A percentile compares a stretch with the other conserved stretches of the same genome.
Conservation (phyloP, 345 rosid species). For the Moricandia moricandioides region DNA sequence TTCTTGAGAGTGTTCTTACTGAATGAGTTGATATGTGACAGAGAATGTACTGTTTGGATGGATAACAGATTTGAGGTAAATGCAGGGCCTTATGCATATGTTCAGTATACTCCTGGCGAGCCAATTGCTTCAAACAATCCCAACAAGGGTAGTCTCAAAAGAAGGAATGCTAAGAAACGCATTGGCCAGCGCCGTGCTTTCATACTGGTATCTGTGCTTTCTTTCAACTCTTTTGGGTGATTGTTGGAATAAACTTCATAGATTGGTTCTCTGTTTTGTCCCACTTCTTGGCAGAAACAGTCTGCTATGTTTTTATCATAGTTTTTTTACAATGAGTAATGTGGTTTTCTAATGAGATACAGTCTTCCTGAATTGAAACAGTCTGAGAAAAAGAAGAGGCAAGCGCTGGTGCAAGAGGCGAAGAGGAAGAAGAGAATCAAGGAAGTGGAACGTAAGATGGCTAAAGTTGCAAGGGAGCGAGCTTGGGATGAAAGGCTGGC, state of each 20-base stretch:
- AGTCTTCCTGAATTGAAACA: slow-evolving; percentile 33
- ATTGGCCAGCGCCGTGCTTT: slow-evolving; percentile 60
- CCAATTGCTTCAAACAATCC: slow-evolving; percentile 77
- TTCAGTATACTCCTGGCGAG: slow-evolving; percentile 65
- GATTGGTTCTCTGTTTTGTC: slow-evolving; percentile 12
- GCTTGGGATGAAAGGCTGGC: slow-evolving; percentile 75
- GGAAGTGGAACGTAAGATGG: slow-evolving; percentile 73
- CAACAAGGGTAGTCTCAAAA: slow-evolving; percentile 68
- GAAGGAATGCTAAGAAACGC: slow-evolving; percentile 82
- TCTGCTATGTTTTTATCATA: background rate
- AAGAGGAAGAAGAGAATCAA: slow-evolving; percentile 63
- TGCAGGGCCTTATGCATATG: slow-evolving; percentile 90
- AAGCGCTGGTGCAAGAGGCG: slow-evolving; percentile 77
- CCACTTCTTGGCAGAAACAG: background rate
- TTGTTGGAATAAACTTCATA: background rate
- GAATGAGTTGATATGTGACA: background rate
- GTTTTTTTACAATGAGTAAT: background rate
- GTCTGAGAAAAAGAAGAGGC: slow-evolving; percentile 95
- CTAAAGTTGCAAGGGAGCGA: slow-evolving; percentile 88
- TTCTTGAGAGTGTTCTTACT: background rate
- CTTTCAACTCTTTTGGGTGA: background rate
- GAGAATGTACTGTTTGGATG: slow-evolving; percentile 1
- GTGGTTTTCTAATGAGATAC: background rate
- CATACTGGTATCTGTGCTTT: slow-evolving; percentile 48
- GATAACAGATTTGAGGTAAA: slow-evolving; percentile 5